A percentile compares a stretch with the other conserved stretches of the same genome.
Evolutionary conservation across 2,329 filamentous ascomycete genomes (phyloP).

Genomic region (Botrytis fabae): DNA sequence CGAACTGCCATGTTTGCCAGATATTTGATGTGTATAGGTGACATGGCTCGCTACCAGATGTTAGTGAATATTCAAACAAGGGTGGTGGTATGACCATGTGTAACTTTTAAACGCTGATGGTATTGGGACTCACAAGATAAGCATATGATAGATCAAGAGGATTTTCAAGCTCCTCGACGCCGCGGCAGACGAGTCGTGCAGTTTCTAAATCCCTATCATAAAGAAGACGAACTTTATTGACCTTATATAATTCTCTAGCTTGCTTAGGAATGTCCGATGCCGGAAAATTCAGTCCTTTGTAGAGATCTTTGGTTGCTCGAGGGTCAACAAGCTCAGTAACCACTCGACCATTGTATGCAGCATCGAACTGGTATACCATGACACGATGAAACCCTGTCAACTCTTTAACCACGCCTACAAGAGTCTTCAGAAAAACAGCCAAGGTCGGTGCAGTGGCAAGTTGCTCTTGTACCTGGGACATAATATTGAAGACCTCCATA

Average conservation of each 20-base stretch:
- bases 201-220: conserved; percentile 83
- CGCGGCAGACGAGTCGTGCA: conserved; percentile 77
- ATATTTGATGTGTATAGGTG: conserved; percentile 86
- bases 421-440: conserved; percentile 73
- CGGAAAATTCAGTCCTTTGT: conserved; percentile 85
- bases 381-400: conserved; percentile 88
- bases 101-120: neutral
- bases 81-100: neutral
- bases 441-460: conserved; percentile 70
- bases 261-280: conserved; percentile 87
- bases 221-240: conserved; percentile 84
- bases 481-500: conserved; percentile 89
- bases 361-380: conserved; percentile 91
- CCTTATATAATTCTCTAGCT: conserved; percentile 82
- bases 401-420: conserved; percentile 85
- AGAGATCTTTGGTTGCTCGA: conserved; percentile 75
- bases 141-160: conserved; percentile 73
- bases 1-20: conserved; percentile 84
- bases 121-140: conserved; percentile 52
- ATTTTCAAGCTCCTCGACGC: conserved; percentile 67
- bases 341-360: conserved; percentile 78
- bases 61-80: neutral
- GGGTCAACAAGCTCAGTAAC: conserved; percentile 87
- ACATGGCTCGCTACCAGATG: conserved; percentile 68
- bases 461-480: conserved; percentile 90